A percentile compares a stretch with the other conserved stretches of the same genome.
These are phyloP conservation scores for Cytidiella melzeri DNA, from an alignment of 768 basidiomycete genomes.

Conservation along the genomic window DNA sequence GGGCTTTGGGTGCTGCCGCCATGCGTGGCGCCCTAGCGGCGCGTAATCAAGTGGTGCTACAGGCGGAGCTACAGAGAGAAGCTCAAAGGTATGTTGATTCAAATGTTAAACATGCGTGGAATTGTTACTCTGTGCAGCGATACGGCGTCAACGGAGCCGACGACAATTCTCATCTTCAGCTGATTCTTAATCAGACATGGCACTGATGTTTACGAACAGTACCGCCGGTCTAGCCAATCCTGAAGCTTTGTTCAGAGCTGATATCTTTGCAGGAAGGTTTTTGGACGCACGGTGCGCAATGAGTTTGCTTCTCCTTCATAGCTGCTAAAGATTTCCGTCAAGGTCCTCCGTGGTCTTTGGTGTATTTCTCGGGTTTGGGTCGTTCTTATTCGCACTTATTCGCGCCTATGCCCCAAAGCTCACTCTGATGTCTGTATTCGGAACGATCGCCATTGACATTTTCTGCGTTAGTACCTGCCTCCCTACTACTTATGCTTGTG, in stretches of 20 bases:
- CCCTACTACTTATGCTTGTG: slow-evolving; percentile 6
- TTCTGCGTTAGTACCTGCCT: slow-evolving; percentile 28
- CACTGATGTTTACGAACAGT: slow-evolving; percentile 19
- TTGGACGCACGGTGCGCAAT: slow-evolving; percentile 34
- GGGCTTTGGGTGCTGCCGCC: slow-evolving; percentile 48
- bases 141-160: too few relatives aligned
- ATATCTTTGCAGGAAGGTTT: slow-evolving; percentile 45
- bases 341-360: slow-evolving; percentile 42
- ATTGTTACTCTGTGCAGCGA: too few relatives aligned
- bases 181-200: too few relatives aligned
- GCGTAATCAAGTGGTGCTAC: slow-evolving; percentile 28
- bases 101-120: too few relatives aligned
- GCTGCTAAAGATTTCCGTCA: neutral
- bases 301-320: neutral
- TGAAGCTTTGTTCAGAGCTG: slow-evolving; percentile 29
- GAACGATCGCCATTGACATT: slow-evolving; percentile 40
- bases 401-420: slow-evolving; percentile 43
- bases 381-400: slow-evolving; percentile 38
- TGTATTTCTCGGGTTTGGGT: slow-evolving; percentile 41
- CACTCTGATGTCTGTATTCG: slow-evolving; percentile 39
- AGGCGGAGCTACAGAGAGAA: slow-evolving; percentile 23
- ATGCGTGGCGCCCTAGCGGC: slow-evolving; percentile 45
- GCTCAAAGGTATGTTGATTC: slow-evolving; percentile 30
- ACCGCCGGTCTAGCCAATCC: slow-evolving; percentile 33
- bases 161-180: too few relatives aligned